These are phyloP conservation scores for Umbilicaria muhlenbergii DNA, from an alignment of 495 filamentous ascomycete genomes.

Conservation along the genomic window DNA sequence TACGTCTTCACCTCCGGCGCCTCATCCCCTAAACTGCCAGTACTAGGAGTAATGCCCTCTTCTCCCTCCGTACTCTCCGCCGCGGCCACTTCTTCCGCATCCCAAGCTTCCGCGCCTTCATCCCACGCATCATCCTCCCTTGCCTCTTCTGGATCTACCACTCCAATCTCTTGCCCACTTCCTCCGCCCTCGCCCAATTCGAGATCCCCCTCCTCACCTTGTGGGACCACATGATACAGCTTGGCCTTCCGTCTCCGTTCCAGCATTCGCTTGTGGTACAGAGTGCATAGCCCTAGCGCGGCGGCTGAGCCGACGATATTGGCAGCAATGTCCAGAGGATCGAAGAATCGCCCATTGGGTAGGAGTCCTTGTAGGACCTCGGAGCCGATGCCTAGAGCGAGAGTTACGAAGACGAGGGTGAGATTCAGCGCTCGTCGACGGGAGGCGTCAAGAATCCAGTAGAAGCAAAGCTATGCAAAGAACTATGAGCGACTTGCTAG, in stretches of 20 bases:
- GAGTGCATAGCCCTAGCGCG: slow-evolving; percentile 58
- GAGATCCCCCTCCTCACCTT: slow-evolving; percentile 29
- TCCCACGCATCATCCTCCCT: slow-evolving; percentile 17
- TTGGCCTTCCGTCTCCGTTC: slow-evolving; percentile 67
- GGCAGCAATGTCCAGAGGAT: slow-evolving; percentile 71
- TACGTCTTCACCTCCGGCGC: slow-evolving; percentile 4
- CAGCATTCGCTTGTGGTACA: slow-evolving; percentile 93
- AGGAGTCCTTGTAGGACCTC: slow-evolving; percentile 72
- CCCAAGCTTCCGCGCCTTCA: too few species aligned
- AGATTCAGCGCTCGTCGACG: slow-evolving; percentile 71
- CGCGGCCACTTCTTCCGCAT: slow-evolving; percentile 6
- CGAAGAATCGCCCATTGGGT: slow-evolving; percentile 70
- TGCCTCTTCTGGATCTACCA: slow-evolving; percentile 39
- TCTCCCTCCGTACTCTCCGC: slow-evolving; percentile 7
- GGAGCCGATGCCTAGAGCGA: slow-evolving; percentile 60
- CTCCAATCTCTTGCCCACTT: slow-evolving; percentile 38
- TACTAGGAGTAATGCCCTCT: slow-evolving; percentile 11
- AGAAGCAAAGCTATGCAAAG: slow-evolving; percentile 48
- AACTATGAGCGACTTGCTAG: background rate
- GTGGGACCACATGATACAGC: slow-evolving; percentile 48
- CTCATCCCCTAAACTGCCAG: slow-evolving; percentile 12
- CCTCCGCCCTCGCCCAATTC: slow-evolving; percentile 37
- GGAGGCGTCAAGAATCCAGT: slow-evolving; percentile 90
- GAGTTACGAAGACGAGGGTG: slow-evolving; percentile 67
- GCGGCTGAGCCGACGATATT: slow-evolving; percentile 67